Conservation (phyloP, 2,329 filamentous ascomycete species). For the Fusarium fujikuroi region DNA sequence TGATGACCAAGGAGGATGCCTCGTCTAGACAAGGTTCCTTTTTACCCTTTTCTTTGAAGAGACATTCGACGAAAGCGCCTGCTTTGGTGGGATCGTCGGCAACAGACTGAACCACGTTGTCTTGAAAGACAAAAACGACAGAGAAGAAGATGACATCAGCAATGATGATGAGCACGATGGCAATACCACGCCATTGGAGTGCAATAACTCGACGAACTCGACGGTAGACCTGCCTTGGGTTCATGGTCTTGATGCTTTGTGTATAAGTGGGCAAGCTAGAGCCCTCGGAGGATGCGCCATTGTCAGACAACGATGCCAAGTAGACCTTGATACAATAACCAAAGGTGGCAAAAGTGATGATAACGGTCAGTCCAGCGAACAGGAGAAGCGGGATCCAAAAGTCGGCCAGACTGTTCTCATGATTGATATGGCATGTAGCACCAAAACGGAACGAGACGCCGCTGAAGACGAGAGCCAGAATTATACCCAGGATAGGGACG, state of each 20-base stretch:
- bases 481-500: constrained; percentile 79
- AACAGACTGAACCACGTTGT: constrained; percentile 73
- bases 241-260: constrained; percentile 79
- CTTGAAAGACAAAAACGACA: constrained; percentile 87
- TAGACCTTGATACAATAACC: constrained; percentile 96
- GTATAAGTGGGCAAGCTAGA: constrained; percentile 77
- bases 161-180: constrained; percentile 89
- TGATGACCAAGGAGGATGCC: constrained; percentile 73
- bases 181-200: constrained; percentile 94
- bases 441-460: constrained; percentile 96
- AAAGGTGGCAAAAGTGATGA: constrained; percentile 87
- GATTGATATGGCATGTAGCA: constrained; percentile 92
- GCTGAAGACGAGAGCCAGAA: constrained; percentile 81
- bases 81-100: constrained; percentile 65
- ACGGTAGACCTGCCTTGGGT: constrained; percentile 87
- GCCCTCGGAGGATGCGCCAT: constrained; percentile 74
- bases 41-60: constrained; percentile 65
- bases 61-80: constrained; percentile 75
- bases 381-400: constrained; percentile 91
- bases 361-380: constrained; percentile 78
- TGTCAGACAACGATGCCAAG: constrained; percentile 82
- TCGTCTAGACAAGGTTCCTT: constrained; percentile 73
- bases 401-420: constrained; percentile 80
- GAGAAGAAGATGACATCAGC: constrained; percentile 94
- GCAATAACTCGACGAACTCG: constrained; percentile 86